These are phyloP conservation scores for Xylariales sp. DNA, from an alignment of 2,329 filamentous ascomycete genomes.

Conservation along the genomic window DNA sequence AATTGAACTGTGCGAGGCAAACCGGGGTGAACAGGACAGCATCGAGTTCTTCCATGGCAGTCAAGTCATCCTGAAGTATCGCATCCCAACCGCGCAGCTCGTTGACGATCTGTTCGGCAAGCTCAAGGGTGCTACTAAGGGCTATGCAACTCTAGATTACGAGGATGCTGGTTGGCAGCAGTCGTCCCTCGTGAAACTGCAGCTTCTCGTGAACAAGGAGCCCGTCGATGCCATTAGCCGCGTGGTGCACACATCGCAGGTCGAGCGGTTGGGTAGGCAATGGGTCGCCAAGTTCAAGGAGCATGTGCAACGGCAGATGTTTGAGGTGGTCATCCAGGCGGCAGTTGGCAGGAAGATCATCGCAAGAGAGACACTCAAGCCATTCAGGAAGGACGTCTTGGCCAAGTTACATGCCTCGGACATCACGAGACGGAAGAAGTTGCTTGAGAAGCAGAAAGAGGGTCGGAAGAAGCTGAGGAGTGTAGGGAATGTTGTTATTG, in stretches of 20 bases:
- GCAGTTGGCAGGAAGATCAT: constrained; percentile 77
- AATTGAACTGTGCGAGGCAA: constrained; percentile 89
- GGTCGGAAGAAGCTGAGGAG: constrained; percentile 82
- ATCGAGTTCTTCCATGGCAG: constrained; percentile 87
- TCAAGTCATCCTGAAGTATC: constrained; percentile 93
- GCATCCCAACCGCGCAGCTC: constrained; percentile 79
- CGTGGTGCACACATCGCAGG: constrained; percentile 78
- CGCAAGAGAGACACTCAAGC: constrained; percentile 90
- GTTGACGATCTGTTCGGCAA: constrained; percentile 98
- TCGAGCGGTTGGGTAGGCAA: constrained; percentile 70
- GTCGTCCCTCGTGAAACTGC: constrained; percentile 80
- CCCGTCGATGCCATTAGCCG: constrained; percentile 94
- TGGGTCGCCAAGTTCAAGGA: constrained; percentile 98
- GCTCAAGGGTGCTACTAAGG: constrained; percentile 87
- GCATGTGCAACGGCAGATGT: constrained; percentile 95
- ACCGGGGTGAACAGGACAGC: constrained; percentile 80
- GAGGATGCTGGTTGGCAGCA: constrained; percentile 87
- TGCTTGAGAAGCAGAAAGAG: constrained; percentile 95
- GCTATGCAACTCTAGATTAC: constrained; percentile 94
- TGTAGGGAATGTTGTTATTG: constrained; percentile 90
- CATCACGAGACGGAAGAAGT: constrained; percentile 73
- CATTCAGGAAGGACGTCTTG: constrained; percentile 91
- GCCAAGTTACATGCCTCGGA: constrained; percentile 92
- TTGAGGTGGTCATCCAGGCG: constrained; percentile 93
- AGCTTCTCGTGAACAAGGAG: constrained; percentile 87